A percentile compares a stretch with the other conserved stretches of the same genome.
Conservation (phyloP, 1,284 basidiomycete species). For the Tetrapyrgos nigripes region DNA sequence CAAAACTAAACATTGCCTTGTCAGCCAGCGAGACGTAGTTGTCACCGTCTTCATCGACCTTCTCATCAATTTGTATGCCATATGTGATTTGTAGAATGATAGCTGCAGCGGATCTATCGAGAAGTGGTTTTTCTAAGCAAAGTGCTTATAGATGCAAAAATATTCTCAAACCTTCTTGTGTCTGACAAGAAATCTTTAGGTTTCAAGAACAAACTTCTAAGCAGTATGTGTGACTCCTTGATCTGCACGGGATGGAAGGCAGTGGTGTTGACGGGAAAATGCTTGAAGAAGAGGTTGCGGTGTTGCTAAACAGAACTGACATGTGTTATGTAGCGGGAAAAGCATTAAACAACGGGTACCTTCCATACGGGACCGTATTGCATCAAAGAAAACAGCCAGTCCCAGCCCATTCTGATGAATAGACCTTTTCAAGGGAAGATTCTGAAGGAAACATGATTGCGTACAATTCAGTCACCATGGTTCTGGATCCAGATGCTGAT, state of each 20-base stretch:
- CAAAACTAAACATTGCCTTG: slow-evolving; percentile 38
- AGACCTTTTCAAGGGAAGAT: not conserved
- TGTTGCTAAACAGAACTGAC: slow-evolving; percentile 36
- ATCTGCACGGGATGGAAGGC: slow-evolving; percentile 43
- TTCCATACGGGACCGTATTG: slow-evolving; percentile 48
- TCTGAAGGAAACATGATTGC: not conserved
- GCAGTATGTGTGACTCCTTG: slow-evolving; percentile 43
- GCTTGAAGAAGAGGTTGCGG: slow-evolving; percentile 49
- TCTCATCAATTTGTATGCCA: slow-evolving; percentile 38
- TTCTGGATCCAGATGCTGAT: slow-evolving; percentile 27
- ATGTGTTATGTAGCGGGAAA: slow-evolving; percentile 11
- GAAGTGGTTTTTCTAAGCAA: not conserved
- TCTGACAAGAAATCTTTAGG: slow-evolving; percentile 43
- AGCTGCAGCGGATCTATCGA: slow-evolving; percentile 40
- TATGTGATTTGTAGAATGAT: slow-evolving; percentile 48
- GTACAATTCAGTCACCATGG: slow-evolving; percentile 55
- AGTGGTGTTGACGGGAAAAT: slow-evolving; percentile 43
- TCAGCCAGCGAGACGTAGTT: slow-evolving; percentile 51
- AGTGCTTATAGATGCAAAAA: not conserved
- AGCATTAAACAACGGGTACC: slow-evolving; percentile 19
- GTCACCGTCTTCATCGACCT: slow-evolving; percentile 44
- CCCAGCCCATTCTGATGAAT: slow-evolving; percentile 60
- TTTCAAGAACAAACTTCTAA: slow-evolving; percentile 39
- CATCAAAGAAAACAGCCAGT: slow-evolving; percentile 55
- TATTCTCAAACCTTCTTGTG: slow-evolving; percentile 36